phyloP scores from a whole-genome alignment of 257 asterid species.

The Nicotiana paniculata region DNA sequence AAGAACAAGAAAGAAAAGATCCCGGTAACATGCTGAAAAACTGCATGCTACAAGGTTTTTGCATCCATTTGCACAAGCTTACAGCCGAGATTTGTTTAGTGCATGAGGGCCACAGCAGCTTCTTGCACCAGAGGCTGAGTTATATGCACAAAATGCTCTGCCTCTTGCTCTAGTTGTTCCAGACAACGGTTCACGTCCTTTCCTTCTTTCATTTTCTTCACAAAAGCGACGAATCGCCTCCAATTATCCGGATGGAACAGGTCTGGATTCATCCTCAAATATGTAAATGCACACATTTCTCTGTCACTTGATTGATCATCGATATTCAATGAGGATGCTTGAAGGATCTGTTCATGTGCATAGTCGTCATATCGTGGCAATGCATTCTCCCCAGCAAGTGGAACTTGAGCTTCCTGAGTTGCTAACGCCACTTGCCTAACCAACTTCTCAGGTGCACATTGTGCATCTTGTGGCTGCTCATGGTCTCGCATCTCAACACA shows the following conservation, averaged over 20 bases:
- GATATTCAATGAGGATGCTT: slow-evolving; percentile 39
- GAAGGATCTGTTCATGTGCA: slow-evolving; percentile 75
- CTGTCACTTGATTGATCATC: slow-evolving; percentile 31
- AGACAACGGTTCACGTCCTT: slow-evolving; percentile 42
- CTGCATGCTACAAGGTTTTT: neutral
- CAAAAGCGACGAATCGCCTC: slow-evolving; percentile 77
- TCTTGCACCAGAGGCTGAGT: slow-evolving; percentile 87
- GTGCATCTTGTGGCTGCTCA: slow-evolving; percentile 93
- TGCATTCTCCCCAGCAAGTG: slow-evolving; percentile 93
- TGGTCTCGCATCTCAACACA: slow-evolving; percentile 94
- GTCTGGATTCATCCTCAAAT: slow-evolving; percentile 80
- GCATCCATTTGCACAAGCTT: neutral
- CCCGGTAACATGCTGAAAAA: neutral
- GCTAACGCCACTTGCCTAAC: slow-evolving; percentile 83
- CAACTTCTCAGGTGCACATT: slow-evolving; percentile 80
- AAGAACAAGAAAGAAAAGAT: neutral
- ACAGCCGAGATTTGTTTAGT: slow-evolving; percentile 18
- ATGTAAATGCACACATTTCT: slow-evolving; percentile 94
- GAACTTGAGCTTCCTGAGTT: slow-evolving; percentile 63
- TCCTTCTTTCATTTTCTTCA: slow-evolving; percentile 92
- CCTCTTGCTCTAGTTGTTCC: slow-evolving; percentile 88
- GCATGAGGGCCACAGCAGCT: slow-evolving; percentile 78
- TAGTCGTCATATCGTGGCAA: slow-evolving; percentile 70
- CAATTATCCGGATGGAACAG: slow-evolving; percentile 87
- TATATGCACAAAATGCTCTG: slow-evolving; percentile 78